These are phyloP conservation scores for Fusarium pseudocircinatum DNA, from an alignment of 2,329 filamentous ascomycete genomes.

Conservation along the genomic window DNA sequence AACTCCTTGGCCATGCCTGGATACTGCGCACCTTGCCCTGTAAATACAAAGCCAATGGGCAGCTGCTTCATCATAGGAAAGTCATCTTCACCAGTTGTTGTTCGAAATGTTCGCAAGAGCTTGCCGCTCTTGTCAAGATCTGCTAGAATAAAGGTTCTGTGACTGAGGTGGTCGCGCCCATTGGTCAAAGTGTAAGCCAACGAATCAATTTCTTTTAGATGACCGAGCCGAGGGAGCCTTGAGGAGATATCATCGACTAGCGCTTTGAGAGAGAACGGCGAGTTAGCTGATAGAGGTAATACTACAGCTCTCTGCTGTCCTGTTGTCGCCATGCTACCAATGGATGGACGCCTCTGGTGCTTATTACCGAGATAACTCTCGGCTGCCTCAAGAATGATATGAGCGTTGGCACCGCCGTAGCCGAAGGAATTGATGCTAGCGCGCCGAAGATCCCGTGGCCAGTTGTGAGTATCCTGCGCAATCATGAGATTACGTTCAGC, in stretches of 20 bases:
- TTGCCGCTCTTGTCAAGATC: background rate
- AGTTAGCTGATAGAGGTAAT: background rate
- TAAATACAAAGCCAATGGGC: background rate
- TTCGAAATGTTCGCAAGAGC: background rate
- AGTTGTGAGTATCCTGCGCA: background rate
- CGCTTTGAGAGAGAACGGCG: background rate
- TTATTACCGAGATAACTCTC: too few species aligned
- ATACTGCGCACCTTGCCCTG: background rate
- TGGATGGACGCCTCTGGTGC: too few species aligned
- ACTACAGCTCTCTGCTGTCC: rapidly evolving
- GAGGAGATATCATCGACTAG: background rate
- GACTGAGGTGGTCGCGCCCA: background rate
- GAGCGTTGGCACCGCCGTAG: background rate
- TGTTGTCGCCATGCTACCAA: rapidly evolving
- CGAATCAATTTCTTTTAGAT: background rate
- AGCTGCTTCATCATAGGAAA: rapidly evolving
- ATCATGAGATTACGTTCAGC: background rate
- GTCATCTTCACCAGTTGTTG: background rate
- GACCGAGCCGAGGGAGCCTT: background rate
- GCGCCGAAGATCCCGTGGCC: background rate
- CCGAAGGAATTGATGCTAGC: background rate
- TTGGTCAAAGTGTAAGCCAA: background rate
- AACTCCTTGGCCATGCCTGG: background rate
- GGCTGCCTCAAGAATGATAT: background rate
- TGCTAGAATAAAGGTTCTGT: background rate